Evolutionary conservation across 129 eudicot genomes (phyloP), one percentile per base, ranked within the genome.

Genomic region (Erigeron canadensis): DNA sequence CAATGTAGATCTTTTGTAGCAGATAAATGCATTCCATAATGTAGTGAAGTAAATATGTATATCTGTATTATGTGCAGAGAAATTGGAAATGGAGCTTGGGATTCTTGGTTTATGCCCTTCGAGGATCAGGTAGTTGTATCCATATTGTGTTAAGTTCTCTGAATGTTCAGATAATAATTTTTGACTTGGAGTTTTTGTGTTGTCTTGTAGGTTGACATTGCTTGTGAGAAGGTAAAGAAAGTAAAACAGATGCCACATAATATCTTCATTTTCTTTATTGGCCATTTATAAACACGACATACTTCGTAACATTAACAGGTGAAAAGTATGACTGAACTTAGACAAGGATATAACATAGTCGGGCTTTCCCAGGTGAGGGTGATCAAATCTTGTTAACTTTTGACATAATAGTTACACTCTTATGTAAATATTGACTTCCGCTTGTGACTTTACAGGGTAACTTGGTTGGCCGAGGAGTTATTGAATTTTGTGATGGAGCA

Each of bases 51-150:
- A 42, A 22, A n/a, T 7, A 22, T 28, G 34, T 28, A 5, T 28
- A 19, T 61, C 23, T 50, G 15, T 23, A 13, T 55, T 48, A 41
- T 40, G 50, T 83, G 70, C 78, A 93, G 95, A 37, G 98, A 93
- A 87, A 89, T 92, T 44, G 98, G 98, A 79, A 76, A 89, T 82
- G 98, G 98, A 69, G 87, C 46, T 12, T 78, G 88, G 90, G 96
- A 87, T 84, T 89, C 98, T 8, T 94, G 98, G 96, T 89, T 91
- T 46, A 94, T 85, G 90, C 96, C 98, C 63, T 85, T 94, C 67
- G 48, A 65, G 3, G 74, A 86, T 46, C 96, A 94, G 93, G 96
- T 93, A 43, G 42, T 13, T 18, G 10, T n/a, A 23, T 53, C 51
- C 43, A 16, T 9, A 65, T 58, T 10, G 34, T 2, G 34, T 28